These are phyloP conservation scores for Umbelopsis sp. DNA, from an alignment of 192 early-diverging fungal genomes.

Conservation along the genomic window DNA sequence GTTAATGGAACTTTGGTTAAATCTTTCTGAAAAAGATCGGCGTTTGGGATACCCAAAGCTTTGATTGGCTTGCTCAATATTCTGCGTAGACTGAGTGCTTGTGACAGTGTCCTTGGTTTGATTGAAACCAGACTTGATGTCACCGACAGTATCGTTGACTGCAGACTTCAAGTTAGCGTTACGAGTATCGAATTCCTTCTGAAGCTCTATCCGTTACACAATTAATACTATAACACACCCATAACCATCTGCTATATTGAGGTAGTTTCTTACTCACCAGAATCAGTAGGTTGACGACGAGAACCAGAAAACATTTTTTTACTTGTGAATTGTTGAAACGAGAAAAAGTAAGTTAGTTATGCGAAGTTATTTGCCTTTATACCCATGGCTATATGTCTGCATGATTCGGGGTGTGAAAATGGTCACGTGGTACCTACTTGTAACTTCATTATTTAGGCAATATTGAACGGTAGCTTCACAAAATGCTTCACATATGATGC, in stretches of 20 bases:
- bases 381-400: conserved; percentile 5
- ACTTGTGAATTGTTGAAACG: background rate
- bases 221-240: too few relatives aligned
- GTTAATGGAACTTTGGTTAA: background rate
- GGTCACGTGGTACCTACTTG: background rate
- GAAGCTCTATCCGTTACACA: background rate
- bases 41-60: background rate
- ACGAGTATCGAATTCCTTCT: background rate
- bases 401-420: background rate
- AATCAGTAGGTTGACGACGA: conserved; percentile 14
- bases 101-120: background rate
- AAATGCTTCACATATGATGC: background rate
- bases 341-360: background rate
- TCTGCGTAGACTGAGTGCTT: background rate
- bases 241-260: background rate
- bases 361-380: background rate
- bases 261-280: background rate
- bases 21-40: conserved; percentile 4
- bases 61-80: background rate
- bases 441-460: background rate
- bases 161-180: background rate
- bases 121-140: conserved; percentile 1
- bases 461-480: background rate
- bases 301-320: conserved; percentile 8
- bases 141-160: conserved; percentile 3